These are phyloP conservation scores for Akanthomyces uredinophilus DNA, from an alignment of 2,329 filamentous ascomycete species.

Conservation along the genomic window DNA sequence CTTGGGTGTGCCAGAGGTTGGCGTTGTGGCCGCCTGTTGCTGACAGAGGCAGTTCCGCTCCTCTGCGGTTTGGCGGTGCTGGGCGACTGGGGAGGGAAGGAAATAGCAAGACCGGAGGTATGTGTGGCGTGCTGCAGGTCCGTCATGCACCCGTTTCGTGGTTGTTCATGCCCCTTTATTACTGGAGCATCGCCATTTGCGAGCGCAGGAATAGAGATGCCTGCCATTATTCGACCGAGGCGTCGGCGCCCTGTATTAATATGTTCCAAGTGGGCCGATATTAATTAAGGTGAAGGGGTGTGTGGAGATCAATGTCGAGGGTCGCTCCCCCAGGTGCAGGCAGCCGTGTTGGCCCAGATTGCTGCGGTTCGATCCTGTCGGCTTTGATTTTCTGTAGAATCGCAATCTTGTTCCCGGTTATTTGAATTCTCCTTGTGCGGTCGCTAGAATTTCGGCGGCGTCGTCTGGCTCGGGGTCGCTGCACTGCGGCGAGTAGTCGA, in stretches of 20 bases:
- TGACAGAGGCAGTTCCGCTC: slow-evolving; percentile 1
- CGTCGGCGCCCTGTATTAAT: slow-evolving; percentile 5
- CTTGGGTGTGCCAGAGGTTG: background rate
- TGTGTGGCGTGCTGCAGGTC: background rate
- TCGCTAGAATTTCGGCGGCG: background rate
- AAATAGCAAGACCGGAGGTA: slow-evolving; percentile 2
- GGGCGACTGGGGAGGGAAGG: background rate
- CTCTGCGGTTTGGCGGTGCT: background rate
- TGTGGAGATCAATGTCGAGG: slow-evolving; percentile 1
- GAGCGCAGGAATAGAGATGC: slow-evolving; percentile 3
- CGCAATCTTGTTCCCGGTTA: background rate
- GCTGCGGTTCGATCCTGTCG: background rate
- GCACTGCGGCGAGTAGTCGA: background rate
- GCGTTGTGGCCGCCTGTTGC: background rate
- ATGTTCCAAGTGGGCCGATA: slow-evolving; percentile 10
- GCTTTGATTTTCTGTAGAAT: background rate
- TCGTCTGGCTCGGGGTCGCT: background rate
- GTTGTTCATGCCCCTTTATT: slow-evolving; percentile 11
- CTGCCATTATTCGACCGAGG: slow-evolving; percentile 8
- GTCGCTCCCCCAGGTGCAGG: background rate
- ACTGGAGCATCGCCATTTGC: slow-evolving; percentile 5
- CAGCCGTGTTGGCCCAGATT: background rate
- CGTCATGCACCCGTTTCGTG: slow-evolving; percentile 5
- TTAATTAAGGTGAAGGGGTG: slow-evolving; percentile 9
- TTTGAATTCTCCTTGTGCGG: background rate